Evolutionary conservation across 306 rosid species (phyloP), one percentile per base, ranked within the genome.

Genomic region (Sechiopsis laciniata): DNA sequence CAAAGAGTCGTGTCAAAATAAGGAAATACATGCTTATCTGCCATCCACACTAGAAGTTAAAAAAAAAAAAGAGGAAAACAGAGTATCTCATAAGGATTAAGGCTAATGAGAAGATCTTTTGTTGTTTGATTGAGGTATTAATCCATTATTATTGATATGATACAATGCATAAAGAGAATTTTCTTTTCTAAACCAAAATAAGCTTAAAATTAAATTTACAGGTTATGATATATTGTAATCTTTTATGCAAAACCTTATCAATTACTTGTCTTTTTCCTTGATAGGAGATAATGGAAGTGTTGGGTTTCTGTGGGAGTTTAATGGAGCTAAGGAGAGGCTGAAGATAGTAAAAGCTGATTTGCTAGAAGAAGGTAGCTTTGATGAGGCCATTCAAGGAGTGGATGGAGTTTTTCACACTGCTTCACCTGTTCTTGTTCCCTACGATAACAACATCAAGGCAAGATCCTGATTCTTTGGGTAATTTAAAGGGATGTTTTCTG

Each of bases 391-490:
- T 0, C 74, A 20, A 13, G 93, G 96, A 5, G 91, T 88, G 60
- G 87, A 88, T 74, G 96, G 96, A 13, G 94, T 90, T 22, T 93
- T 87, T 83, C 98, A 93, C 70, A 88, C 91, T 3, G 94, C 96
- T 0, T 91, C 96, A 7, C 98, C 96, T 0, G 94, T 90, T 21
- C 51, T 90, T 19, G 90, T 90, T 51, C 88, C 88, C 10, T 61
- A 75, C 15, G 86, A 88, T 17, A 62, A 86, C 29, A 82, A 88
- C 56, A 53, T 90, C 82, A 83, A 88, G 95, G 97, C 83, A 62
- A 17, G 58, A 2, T 29, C 73, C 40, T 29, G 35, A 61, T 42
- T 10, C 54, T 65, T 4, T 8, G 14, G 11, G n/a, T n/a, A 4
- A 64, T 26, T 26, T 26, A 26, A 26, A 26, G 29, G 29, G 29